Percentiles rank a stretch among this genome's conserved stretches.
phyloP scores from a whole-genome alignment of 202 grass and related monocot species.

The Eragrostis tef region DNA sequence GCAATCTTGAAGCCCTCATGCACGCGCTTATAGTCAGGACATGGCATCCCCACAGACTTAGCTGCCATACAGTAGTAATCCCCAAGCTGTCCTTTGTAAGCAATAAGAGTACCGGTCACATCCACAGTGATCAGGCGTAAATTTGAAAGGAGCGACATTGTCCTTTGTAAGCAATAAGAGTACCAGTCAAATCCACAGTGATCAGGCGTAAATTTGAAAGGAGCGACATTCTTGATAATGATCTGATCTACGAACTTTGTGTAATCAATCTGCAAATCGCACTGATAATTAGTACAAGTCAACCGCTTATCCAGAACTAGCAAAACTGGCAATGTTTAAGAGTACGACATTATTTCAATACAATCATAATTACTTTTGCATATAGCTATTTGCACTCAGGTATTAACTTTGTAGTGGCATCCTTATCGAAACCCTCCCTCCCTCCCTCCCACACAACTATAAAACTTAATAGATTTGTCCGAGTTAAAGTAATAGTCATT shows the following conservation, averaged over 20 bases:
- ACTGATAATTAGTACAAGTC: background rate
- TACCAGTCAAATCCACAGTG: conserved; percentile 93
- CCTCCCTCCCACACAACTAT: no score
- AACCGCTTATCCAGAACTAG: background rate
- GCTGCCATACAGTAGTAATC: conserved; percentile 98
- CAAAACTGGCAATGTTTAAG: background rate
- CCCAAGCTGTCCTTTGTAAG: conserved; percentile 81
- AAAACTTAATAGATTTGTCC: no score
- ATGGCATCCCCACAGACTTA: conserved; percentile 65
- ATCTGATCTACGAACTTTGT: conserved; percentile 1
- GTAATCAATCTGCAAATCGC: conserved; percentile 29
- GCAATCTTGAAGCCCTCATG: conserved; percentile 81
- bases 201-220: conserved; percentile 79
- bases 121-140: no score
- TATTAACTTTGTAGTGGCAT: conserved; percentile 3
- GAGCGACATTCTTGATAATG: conserved; percentile 62
- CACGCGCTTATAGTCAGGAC: conserved; percentile 78
- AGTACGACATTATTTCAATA: background rate
- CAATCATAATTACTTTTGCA: background rate
- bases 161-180: conserved; percentile 93
- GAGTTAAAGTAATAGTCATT: background rate
- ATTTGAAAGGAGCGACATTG: no score
- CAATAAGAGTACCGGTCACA: no score
- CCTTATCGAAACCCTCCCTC: background rate
- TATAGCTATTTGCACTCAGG: background rate